Base-by-base conservation (phyloP, 331 rosid genomes). In the Cucumis variabilis region DNA sequence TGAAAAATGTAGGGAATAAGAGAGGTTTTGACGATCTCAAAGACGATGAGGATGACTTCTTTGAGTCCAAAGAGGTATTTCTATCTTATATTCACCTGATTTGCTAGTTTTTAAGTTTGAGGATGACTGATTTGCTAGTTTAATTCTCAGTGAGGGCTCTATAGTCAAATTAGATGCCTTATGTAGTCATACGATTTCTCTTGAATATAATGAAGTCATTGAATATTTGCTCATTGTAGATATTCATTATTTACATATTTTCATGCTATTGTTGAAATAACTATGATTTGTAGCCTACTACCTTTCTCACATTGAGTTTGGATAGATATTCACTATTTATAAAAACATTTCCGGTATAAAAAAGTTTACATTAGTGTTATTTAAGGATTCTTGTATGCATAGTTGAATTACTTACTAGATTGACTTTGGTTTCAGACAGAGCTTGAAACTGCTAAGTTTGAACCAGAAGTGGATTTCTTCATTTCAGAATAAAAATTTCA, bases 401-500 rank as follows among this genome's bases (percentile, higher is more conserved):
- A 58, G 70, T n/a, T 46, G 13, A 51, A 9, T 58, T 60, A 21
- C 84, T 72, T 55, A 62, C 13, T 75, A 27, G 72, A 19, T 44
- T 68, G 62, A 58, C 75, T 85, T 90, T 66, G 86, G 84, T 90
- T 90, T 77, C 93, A 97, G 98, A 90, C 83, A 55, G 97, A 94
- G 89, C 95, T 92, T 58, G 98, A 91, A 88, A 93, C 90, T 89
- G 93, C 98, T 62, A 95, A 93, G 89, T 90, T 91, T 25, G 97
- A 94, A 92, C 91, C 92, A 91, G 67, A 93, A 88, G 69, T 97
- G 99, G 98, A 95, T 85, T 88, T 92, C 94, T 86, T 88, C 98
- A 82, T 93, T 97, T 88, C 94, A 91, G 88, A 91, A 90, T 87
- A 98, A 95, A 78, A 87, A 95, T 67, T 93, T 92, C 87, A 88